phyloP scores from a whole-genome alignment of 129 eudicot genomes.

The Cynara cardunculus region DNA sequence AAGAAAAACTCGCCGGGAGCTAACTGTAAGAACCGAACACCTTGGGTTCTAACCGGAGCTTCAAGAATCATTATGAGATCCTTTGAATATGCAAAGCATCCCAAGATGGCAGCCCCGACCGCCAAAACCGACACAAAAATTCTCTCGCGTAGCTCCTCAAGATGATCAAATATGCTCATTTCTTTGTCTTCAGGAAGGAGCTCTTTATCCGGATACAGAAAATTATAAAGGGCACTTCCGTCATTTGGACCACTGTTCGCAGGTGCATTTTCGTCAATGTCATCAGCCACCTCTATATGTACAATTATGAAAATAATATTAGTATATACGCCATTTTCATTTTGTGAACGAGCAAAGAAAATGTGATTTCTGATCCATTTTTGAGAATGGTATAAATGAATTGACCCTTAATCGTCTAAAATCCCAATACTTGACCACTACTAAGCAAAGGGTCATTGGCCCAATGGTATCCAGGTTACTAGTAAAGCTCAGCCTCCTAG shows the following conservation, averaged over 20 bases:
- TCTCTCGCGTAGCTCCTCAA: constrained; percentile 88
- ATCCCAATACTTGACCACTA: no score
- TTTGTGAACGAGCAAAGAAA: not conserved
- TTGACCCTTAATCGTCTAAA: no score
- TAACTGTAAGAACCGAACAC: constrained; percentile 91
- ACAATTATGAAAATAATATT: constrained; percentile 3
- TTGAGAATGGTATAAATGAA: no score
- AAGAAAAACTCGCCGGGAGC: constrained; percentile 99
- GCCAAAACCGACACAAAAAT: constrained; percentile 92
- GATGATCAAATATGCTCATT: constrained; percentile 94
- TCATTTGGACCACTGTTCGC: constrained; percentile 31
- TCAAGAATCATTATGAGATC: constrained; percentile 91
- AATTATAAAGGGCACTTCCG: constrained; percentile 73
- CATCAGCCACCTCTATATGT: constrained; percentile 44
- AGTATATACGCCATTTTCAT: not conserved
- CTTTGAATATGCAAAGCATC: constrained; percentile 90
- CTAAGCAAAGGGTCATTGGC: not conserved
- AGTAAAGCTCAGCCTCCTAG: no score
- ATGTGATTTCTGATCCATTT: not conserved
- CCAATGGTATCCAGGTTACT: no score
- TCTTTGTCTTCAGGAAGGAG: constrained; percentile 95
- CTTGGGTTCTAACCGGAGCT: constrained; percentile 89
- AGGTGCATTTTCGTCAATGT: constrained; percentile 31
- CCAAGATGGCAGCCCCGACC: constrained; percentile 87
- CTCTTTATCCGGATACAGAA: constrained; percentile 88